Base-by-base conservation (phyloP, 2,329 filamentous ascomycete species). In the Xylariaceae sp. region DNA sequence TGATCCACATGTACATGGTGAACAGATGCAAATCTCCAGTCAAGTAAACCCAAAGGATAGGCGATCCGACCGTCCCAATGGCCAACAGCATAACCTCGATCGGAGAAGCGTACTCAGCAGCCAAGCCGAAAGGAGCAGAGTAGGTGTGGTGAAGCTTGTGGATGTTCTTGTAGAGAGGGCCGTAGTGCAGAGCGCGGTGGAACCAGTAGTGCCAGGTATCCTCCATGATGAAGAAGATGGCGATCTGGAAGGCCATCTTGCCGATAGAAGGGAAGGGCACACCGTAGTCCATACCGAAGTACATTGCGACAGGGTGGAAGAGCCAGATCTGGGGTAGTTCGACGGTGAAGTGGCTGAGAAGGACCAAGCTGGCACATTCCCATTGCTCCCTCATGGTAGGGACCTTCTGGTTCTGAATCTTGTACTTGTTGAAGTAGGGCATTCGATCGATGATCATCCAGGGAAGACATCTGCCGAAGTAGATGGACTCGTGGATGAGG, bases 101-200 rank as follows among this genome's bases (percentile, higher is more conserved):
- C 1, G 94, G 94, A 39, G 92, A 96, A 6, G 94, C 94, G 71
- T 99, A 99, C 74, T 99, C 94, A 49, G 94, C 92, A 17, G 94
- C 92, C 46, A 99, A 79, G 60, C 94, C 94, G 66, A 99, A 99
- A 15, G 94, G 94, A 11, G 94, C 94, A 35, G 90, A 96, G 77
- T 99, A 99, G 66, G 94, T 92, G 77, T 99, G 94, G 76, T 99
- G 94, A 62, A 99, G 91, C 78, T 99, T 99, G 82, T 99, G 94
- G 64, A 99, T 89, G 65, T 85, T 82, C 77, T 90, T 95, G 83
- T 99, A 99, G 6, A 99, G 84, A 36, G 90, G 89, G 18, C 89
- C 91, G 76, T 90, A 95, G 78, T 99, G 94, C 73, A 99, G 83
- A 39, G 81, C 82, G 61, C 94, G 90, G 75, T 99, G 94, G 60